A percentile compares a stretch with the other conserved stretches of the same genome.
phyloP scores from a whole-genome alignment of 169 alveolate genomes.

The Plasmodium vinckei region DNA sequence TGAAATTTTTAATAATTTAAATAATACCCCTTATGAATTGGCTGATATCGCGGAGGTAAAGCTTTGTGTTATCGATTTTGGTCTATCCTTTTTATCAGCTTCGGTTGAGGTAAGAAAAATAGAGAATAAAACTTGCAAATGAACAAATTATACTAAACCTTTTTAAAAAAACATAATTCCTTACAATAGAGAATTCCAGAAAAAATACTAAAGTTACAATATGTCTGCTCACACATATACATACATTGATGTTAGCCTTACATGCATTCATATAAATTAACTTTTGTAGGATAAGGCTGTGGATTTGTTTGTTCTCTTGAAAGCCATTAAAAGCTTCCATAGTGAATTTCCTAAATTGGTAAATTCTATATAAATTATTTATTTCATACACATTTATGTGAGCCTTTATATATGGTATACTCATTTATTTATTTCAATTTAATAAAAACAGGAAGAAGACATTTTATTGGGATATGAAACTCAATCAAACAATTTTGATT shows the following conservation, averaged over 20 bases:
- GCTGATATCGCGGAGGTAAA: constrained; percentile 9
- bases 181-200: not conserved
- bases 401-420: not conserved
- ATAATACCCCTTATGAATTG: constrained; percentile 16
- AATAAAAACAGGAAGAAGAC: constrained; percentile 38
- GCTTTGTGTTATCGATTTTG: constrained; percentile 82
- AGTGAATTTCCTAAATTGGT: constrained; percentile 55
- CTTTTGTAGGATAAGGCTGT: constrained; percentile 83
- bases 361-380: not conserved
- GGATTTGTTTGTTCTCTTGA: constrained; percentile 83
- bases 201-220: not conserved
- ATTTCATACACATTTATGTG: not conserved
- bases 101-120: constrained; percentile 78
- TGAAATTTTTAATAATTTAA: constrained; percentile 15
- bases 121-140: not conserved
- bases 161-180: not conserved
- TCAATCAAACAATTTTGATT: constrained; percentile 24
- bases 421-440: not conserved
- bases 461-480: constrained; percentile 40
- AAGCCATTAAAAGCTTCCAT: constrained; percentile 77
- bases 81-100: constrained; percentile 82
- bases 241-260: no score
- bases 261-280: not conserved
- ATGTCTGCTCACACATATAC: not conserved
- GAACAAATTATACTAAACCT: not conserved